A percentile compares a stretch with the other conserved stretches of the same genome.
These are phyloP conservation scores for Sapria himalayana DNA, from an alignment of 345 rosid species.

Conservation along the genomic window DNA sequence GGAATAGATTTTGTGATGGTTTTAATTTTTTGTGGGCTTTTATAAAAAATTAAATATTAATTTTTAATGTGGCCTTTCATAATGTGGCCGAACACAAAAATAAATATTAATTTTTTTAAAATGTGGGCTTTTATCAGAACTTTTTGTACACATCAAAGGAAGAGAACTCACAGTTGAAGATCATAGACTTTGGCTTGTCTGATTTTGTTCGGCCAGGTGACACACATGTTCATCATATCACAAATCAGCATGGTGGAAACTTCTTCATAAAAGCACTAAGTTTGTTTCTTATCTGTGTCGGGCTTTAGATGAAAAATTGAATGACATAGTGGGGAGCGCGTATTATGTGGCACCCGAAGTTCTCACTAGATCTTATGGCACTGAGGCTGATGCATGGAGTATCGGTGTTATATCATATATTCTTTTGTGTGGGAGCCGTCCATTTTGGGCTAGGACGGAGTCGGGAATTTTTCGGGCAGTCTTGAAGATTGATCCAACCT, in stretches of 20 bases:
- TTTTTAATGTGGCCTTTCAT: too few relatives aligned
- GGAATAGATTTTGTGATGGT: too few relatives aligned
- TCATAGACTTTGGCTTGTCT: conserved; percentile 87
- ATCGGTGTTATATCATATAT: conserved; percentile 89
- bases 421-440: conserved; percentile 89
- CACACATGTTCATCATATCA: too few relatives aligned
- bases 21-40: too few relatives aligned
- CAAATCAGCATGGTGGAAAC: too few relatives aligned
- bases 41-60: too few relatives aligned
- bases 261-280: conserved; percentile 2
- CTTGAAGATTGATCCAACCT: conserved; percentile 76
- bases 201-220: conserved; percentile 97
- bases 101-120: too few relatives aligned
- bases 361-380: conserved; percentile 69
- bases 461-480: conserved; percentile 86
- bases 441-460: conserved; percentile 96
- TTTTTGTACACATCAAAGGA: conserved; percentile 72
- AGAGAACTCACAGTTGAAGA: conserved; percentile 68
- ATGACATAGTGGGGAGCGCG: conserved; percentile 94
- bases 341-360: conserved; percentile 98
- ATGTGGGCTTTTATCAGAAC: too few relatives aligned
- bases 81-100: too few relatives aligned
- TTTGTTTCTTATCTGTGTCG: conserved; percentile 8
- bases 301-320: conserved; percentile 66
- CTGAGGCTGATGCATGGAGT: conserved; percentile 99